Conservation (phyloP, 768 basidiomycete genomes). For the Amanita inopinata region DNA sequence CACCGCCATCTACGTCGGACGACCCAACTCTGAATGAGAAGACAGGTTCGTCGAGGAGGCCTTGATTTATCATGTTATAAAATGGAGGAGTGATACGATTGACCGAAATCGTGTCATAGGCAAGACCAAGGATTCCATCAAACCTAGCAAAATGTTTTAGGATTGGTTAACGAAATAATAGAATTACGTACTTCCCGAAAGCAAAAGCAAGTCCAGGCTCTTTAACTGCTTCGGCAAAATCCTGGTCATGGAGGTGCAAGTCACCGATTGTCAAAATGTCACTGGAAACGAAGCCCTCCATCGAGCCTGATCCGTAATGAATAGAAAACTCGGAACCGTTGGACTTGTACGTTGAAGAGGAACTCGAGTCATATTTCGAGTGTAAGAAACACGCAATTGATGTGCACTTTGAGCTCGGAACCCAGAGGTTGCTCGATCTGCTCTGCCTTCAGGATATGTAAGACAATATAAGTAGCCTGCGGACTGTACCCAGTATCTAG, state of each 20-base stretch:
- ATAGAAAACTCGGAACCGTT: slow-evolving; percentile 89
- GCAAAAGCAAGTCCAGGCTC: slow-evolving; percentile 98
- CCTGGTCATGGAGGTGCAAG: slow-evolving; percentile 58
- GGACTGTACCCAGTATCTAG: slow-evolving; percentile 73
- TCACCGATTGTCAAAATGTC: slow-evolving; percentile 80
- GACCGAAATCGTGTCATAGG: slow-evolving; percentile 91
- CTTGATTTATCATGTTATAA: slow-evolving; percentile 82
- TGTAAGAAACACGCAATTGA: slow-evolving; percentile 95
- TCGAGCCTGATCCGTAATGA: slow-evolving; percentile 91
- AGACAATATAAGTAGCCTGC: not conserved
- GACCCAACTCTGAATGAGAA: slow-evolving; percentile 92
- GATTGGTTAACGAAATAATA: not conserved
- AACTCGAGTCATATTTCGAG: slow-evolving; percentile 73
- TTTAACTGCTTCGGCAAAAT: slow-evolving; percentile 93
- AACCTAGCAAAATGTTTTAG: slow-evolving; percentile 41
- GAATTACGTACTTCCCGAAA: slow-evolving; percentile 70
- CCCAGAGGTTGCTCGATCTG: slow-evolving; percentile 91
- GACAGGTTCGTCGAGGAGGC: slow-evolving; percentile 73
- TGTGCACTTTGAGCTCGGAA: slow-evolving; percentile 71
- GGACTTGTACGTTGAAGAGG: slow-evolving; percentile 78
- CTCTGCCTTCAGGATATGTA: slow-evolving; percentile 9
- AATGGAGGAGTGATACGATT: slow-evolving; percentile 90
- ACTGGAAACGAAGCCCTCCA: slow-evolving; percentile 91
- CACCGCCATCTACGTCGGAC: slow-evolving; percentile 83
- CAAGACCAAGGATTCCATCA: slow-evolving; percentile 92